A percentile compares a stretch with the other conserved stretches of the same genome.
phyloP scores from a whole-genome alignment of 345 rosid genomes.

The Rhizophora mangle region DNA sequence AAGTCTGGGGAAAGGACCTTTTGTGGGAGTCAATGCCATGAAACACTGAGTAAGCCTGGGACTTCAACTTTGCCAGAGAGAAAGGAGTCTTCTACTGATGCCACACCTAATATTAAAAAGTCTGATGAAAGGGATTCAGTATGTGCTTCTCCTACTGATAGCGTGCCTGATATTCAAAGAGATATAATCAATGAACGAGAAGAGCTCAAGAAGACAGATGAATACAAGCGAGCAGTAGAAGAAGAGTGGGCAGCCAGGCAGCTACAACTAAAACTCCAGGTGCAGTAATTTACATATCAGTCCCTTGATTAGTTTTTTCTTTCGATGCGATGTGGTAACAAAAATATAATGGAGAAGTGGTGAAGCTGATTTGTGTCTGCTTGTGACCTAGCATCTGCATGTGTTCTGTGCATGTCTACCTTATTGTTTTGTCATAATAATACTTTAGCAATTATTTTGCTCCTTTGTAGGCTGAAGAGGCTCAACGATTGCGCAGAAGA shows the following conservation, averaged over 20 bases:
- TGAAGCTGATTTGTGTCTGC: conserved; percentile 17
- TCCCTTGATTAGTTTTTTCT: not conserved
- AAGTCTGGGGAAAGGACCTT: conserved; percentile 12
- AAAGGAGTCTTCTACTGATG: conserved; percentile 21
- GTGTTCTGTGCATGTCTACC: no score
- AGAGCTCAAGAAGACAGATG: conserved; percentile 78
- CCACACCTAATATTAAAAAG: conserved; percentile 20
- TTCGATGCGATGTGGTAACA: not conserved
- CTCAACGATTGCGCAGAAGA: conserved; percentile 64
- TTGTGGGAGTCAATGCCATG: conserved; percentile 8
- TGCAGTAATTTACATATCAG: conserved; percentile 7
- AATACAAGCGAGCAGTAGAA: conserved; percentile 71
- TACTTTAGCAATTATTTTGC: not conserved
- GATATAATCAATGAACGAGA: conserved; percentile 64
- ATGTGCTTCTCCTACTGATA: conserved; percentile 23
- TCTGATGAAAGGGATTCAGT: conserved; percentile 5
- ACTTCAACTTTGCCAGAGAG: not conserved
- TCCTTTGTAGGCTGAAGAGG: conserved; percentile 71
- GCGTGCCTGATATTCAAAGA: conserved; percentile 16
- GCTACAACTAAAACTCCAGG: conserved; percentile 68
- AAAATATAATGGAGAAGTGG: conserved; percentile 1
- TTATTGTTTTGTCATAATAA: no score
- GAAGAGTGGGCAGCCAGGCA: conserved; percentile 88
- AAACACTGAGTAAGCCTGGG: conserved; percentile 19
- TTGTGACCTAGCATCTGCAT: not conserved